Percentiles rank a stretch among this genome's conserved stretches.
Evolutionary conservation across 2,329 filamentous ascomycete genomes (phyloP).

Genomic region (Fulvia fulva): DNA sequence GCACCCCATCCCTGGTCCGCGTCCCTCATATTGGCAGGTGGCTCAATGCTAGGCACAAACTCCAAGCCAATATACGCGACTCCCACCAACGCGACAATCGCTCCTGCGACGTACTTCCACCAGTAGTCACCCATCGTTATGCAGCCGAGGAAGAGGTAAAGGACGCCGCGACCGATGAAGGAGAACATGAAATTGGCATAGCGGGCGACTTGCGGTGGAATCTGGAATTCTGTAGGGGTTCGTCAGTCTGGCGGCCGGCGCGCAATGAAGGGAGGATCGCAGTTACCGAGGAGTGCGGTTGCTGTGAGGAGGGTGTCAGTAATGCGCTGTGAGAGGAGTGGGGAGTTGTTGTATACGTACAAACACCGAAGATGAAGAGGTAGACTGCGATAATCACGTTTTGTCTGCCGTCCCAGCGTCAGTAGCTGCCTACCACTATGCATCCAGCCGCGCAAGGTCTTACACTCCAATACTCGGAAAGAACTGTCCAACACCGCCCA

Average conservation of each 20-base stretch:
- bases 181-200: constrained; percentile 98
- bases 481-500: constrained; percentile 75
- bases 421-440: background rate
- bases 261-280: too few relatives aligned
- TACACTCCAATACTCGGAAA: constrained; percentile 57
- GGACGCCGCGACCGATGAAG: constrained; percentile 90
- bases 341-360: constrained; percentile 48
- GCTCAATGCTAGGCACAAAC: constrained; percentile 51
- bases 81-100: constrained; percentile 72
- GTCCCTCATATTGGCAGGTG: constrained; percentile 52
- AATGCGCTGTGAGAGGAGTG: background rate
- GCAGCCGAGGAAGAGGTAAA: constrained; percentile 93
- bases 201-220: constrained; percentile 84
- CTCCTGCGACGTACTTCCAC: constrained; percentile 71
- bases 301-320: constrained; percentile 41
- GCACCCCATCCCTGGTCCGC: constrained; percentile 52
- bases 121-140: constrained; percentile 68
- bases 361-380: constrained; percentile 83
- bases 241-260: constrained; percentile 10
- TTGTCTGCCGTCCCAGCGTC: constrained; percentile 47
- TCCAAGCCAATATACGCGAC: constrained; percentile 62
- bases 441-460: constrained; percentile 26
- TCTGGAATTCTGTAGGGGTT: constrained; percentile 71
- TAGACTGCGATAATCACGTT: constrained; percentile 78
- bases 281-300: constrained; percentile 59